A percentile compares a stretch with the other conserved stretches of the same genome.
These are phyloP conservation scores for Nelumbo lutea DNA, from an alignment of 164 flowering plant genomes.

Conservation along the genomic window DNA sequence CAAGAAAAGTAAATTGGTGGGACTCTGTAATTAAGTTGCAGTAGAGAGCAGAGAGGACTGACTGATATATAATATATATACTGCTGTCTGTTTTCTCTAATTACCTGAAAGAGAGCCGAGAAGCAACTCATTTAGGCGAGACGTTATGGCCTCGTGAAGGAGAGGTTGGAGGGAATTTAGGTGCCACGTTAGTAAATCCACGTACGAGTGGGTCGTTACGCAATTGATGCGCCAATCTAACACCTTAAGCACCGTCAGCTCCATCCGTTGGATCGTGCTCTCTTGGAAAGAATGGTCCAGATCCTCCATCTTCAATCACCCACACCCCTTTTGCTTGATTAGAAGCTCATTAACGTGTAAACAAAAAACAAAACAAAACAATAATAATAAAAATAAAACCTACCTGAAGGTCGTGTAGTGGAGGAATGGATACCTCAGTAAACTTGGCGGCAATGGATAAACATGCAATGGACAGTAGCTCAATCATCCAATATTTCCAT, in stretches of 20 bases:
- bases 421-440: slow-evolving; percentile 32
- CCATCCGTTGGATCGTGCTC: slow-evolving; percentile 42
- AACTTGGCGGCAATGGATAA: slow-evolving; percentile 61
- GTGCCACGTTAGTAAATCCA: slow-evolving; percentile 30
- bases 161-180: slow-evolving; percentile 20
- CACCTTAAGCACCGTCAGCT: slow-evolving; percentile 34
- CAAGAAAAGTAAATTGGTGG: too few species aligned
- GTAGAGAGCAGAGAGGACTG: too few species aligned
- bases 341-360: background rate
- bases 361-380: background rate
- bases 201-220: slow-evolving; percentile 42
- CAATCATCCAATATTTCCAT: slow-evolving; percentile 46
- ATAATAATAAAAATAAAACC: background rate
- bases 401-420: slow-evolving; percentile 55
- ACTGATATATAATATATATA: too few species aligned
- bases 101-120: slow-evolving; percentile 40
- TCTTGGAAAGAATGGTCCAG: slow-evolving; percentile 32
- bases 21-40: too few species aligned
- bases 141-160: slow-evolving; percentile 16
- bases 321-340: background rate
- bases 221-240: slow-evolving; percentile 47
- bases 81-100: background rate
- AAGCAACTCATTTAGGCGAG: slow-evolving; percentile 37
- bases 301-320: slow-evolving; percentile 35
- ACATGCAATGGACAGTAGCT: slow-evolving; percentile 51